Base-by-base conservation (phyloP, 2,329 filamentous ascomycete genomes). In the Talaromyces atroroseus region DNA sequence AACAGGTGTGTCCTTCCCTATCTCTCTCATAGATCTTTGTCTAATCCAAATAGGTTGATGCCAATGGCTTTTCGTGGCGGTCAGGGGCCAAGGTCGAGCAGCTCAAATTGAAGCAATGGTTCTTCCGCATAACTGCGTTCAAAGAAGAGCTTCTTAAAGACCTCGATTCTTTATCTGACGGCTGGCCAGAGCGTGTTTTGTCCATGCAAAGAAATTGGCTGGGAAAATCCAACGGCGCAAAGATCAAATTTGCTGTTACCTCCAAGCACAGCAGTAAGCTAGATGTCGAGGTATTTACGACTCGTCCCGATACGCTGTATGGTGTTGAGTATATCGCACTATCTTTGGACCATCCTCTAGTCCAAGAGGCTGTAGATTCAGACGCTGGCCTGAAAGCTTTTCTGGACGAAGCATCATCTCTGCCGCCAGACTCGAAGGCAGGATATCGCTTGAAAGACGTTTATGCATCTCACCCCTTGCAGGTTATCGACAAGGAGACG, bases 161-260 rank as follows among this genome's bases (percentile, higher is more conserved):
- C 60, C 78, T 95, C 1, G 82, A 90, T 29, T 72, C 76, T 3
- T 78, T 95, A 36, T 78, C 82, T 12, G 81, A 80, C 2, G 80
- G 80, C 20, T 96, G 91, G 91, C 91, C 91, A 0, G 89, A 94
- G 62, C 83, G 86, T 63, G 91, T 96, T 8, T 66, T 92, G 34
- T 76, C 87, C 3, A 91, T 94, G 83, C 91, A 96, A 70, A 85
- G 81, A 64, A 90, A 95, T 67, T 96, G 91, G 91, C 80, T 96
- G 24, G 91, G 91, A 26, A 89, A 85, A 65, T 94, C 89, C 1
- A 77, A 78, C 10, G 90, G 90, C 23, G 87, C 87, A 16, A 80
- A 82, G 59, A 79, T 95, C 67, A 84, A 82, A 64, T 95, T 95
- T 59, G 80, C 82, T 1, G 70, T 92, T 38, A 75, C 58, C 65